These are phyloP conservation scores for Cruciata laevipes DNA, from an alignment of 257 asterid genomes.

Conservation along the genomic window DNA sequence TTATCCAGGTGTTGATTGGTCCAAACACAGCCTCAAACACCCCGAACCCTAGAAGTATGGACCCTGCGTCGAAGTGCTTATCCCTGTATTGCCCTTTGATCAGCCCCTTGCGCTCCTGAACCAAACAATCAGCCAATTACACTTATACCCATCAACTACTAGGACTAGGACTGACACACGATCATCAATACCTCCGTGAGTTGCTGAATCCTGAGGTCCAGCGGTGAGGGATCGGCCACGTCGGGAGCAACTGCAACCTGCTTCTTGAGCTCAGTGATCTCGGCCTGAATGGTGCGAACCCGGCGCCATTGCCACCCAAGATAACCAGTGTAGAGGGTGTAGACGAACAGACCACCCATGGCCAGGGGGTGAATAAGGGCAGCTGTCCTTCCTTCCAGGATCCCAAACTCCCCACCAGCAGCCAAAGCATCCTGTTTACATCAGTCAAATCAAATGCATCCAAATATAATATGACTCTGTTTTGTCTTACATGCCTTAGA, in stretches of 20 bases:
- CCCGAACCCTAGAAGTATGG: constrained; percentile 79
- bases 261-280: constrained; percentile 73
- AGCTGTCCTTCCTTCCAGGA: constrained; percentile 73
- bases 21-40: constrained; percentile 66
- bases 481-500: constrained; percentile 36
- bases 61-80: constrained; percentile 84
- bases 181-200: constrained; percentile 72
- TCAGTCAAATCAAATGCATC: not conserved
- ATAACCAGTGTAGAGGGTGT: constrained; percentile 80
- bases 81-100: constrained; percentile 85
- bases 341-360: constrained; percentile 62
- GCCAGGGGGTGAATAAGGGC: constrained; percentile 77
- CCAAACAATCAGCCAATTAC: too few species aligned
- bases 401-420: constrained; percentile 75
- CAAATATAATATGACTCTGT: not conserved
- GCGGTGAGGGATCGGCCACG: constrained; percentile 49
- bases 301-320: constrained; percentile 99
- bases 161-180: too few species aligned
- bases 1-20: constrained; percentile 72
- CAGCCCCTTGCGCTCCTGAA: constrained; percentile 75
- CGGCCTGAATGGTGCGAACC: constrained; percentile 69
- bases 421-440: constrained; percentile 66
- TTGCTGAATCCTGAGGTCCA: constrained; percentile 68
- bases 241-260: constrained; percentile 64
- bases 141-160: too few species aligned